Base-by-base conservation (phyloP, 768 basidiomycete species). In the Termitomyces sp. region DNA sequence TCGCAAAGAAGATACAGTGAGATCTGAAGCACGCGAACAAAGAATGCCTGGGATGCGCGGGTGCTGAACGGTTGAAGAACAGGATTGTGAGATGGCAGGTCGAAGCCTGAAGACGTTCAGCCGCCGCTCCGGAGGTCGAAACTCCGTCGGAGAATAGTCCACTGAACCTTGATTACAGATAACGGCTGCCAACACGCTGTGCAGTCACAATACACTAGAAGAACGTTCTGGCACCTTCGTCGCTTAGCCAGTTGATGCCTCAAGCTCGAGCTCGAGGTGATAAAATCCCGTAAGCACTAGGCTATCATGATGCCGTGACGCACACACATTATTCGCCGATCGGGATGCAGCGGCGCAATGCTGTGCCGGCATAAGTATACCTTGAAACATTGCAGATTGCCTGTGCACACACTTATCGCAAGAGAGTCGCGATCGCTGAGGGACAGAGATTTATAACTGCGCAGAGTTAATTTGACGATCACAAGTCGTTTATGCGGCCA, bases 391-490 rank as follows among this genome's bases (percentile, higher is more conserved):
- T 21, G 11, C 11, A 31, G 8, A 54, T 27, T 21, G 35, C 32
- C 53, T 52, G 53, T 35, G 46, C 23, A 23, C 2, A 34, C 23
- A 25, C 19, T 44, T n/a, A 44, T 46, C 31, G 38, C 19, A 31
- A 31, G 19, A 31, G 19, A 25, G 43, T 35, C 42, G 31, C 50
- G 50, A 58, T 58, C 51, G 54, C 53, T 52, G n/a, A 56, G 46
- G 35, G 40, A 59, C 32, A 23, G 40, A 53, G 40, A 10, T 53
- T 31, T 4, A 37, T 5, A 44, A 41, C 41, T 42, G 29, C 10
- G 35, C 49, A 51, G 45, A 59, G 59, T 53, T 44, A 41, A 60
- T 53, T 53, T 42, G 16, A n/a, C 38, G n/a, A n/a, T n/a, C n/a
- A n/a, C n/a, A n/a, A n/a, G n/a, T n/a, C n/a, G n/a, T n/a, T n/a